A percentile compares a stretch with the other conserved stretches of the same genome.
These are phyloP conservation scores for Limnanthes douglasii DNA, from an alignment of 345 rosid genomes.

Conservation along the genomic window DNA sequence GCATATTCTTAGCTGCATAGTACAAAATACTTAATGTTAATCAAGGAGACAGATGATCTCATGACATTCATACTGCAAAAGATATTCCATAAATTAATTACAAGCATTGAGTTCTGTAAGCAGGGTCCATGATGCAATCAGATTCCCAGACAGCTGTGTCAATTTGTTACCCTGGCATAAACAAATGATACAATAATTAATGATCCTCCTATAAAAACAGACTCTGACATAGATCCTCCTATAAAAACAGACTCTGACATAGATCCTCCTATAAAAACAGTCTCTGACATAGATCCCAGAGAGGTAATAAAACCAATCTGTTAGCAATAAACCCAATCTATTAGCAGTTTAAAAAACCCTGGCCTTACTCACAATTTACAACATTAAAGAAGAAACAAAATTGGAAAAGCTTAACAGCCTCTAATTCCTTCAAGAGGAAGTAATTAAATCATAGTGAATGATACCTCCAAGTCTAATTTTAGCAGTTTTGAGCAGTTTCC, in stretches of 20 bases:
- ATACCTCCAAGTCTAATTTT: constrained; percentile 84
- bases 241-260: too few species aligned
- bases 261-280: too few species aligned
- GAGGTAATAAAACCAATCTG: too few species aligned
- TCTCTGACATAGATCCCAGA: too few species aligned
- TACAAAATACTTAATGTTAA: constrained; percentile 2
- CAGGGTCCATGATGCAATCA: constrained; percentile 59
- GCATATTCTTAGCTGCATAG: constrained; percentile 60
- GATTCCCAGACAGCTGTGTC: constrained; percentile 28
- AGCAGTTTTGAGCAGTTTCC: constrained; percentile 50
- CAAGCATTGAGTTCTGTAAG: constrained; percentile 79
- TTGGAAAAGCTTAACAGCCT: background rate
- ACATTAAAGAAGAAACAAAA: constrained; percentile 5
- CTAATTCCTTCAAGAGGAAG: background rate
- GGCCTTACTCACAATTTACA: background rate
- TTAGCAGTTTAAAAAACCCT: constrained; percentile 3
- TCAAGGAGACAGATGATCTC: background rate
- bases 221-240: too few species aligned
- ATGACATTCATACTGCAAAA: constrained; percentile 1
- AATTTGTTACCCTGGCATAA: constrained; percentile 75
- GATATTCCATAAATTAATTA: constrained; percentile 16
- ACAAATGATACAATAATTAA: constrained; percentile 6
- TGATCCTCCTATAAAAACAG: constrained; percentile 3
- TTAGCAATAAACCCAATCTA: too few species aligned
- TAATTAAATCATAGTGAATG: background rate